These are phyloP conservation scores for Arabidopsis hybrid DNA, from an alignment of 441 rosid genomes.

Conservation along the genomic window DNA sequence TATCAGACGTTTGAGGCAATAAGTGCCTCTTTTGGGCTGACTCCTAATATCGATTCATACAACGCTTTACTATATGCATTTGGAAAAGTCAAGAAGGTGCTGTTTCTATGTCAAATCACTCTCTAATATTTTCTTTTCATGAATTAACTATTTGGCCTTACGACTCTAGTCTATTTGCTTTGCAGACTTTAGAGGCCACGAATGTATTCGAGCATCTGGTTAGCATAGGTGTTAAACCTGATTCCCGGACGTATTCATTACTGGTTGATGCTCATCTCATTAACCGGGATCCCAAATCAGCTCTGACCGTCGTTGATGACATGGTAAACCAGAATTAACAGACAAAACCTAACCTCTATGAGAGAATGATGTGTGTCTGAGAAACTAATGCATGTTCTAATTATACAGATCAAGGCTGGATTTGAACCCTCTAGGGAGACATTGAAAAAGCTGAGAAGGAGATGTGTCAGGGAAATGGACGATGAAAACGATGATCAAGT, in stretches of 20 bases:
- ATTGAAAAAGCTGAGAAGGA: conserved; percentile 82
- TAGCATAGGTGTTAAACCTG: conserved; percentile 82
- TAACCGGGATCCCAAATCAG: conserved; percentile 84
- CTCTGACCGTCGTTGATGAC: conserved; percentile 68
- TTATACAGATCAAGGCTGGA: conserved; percentile 72
- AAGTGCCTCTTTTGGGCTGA: conserved; percentile 73
- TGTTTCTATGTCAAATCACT: conserved; percentile 27
- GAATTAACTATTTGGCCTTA: conserved; percentile 7
- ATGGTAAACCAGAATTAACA: conserved; percentile 63
- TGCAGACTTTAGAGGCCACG: conserved; percentile 86
- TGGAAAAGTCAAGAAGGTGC: conserved; percentile 91
- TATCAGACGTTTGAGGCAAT: conserved; percentile 96
- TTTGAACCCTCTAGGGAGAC: conserved; percentile 80
- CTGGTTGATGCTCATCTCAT: conserved; percentile 92
- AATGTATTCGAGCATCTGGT: conserved; percentile 85
- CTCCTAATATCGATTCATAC: conserved; percentile 84
- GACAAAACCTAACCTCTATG: conserved; percentile 7
- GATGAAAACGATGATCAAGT: conserved; percentile 67
- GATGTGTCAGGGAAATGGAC: conserved; percentile 86
- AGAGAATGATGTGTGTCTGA: conserved; percentile 7
- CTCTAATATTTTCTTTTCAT: not conserved
- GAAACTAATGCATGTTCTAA: conserved; percentile 35
- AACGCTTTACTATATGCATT: conserved; percentile 84
- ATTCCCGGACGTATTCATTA: conserved; percentile 75
- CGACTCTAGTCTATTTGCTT: conserved; percentile 27